Percentiles rank a stretch among this genome's conserved stretches.
Evolutionary conservation across 2,329 filamentous ascomycete species (phyloP).

Genomic region (Penicillium sp.): DNA sequence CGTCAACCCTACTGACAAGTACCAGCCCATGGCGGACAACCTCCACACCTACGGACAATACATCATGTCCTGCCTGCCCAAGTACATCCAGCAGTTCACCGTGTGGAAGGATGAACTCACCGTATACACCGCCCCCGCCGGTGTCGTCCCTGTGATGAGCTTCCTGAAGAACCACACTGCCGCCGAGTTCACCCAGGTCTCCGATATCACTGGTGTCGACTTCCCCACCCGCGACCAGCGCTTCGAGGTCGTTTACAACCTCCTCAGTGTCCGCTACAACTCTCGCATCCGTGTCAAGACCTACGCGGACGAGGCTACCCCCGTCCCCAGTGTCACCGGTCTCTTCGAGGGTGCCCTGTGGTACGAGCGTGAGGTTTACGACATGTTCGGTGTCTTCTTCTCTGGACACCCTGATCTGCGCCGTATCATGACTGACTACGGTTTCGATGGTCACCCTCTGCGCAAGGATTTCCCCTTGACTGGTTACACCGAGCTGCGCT

Average conservation of each 20-base stretch:
- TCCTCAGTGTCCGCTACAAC: constrained; percentile 95
- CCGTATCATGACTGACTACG: constrained; percentile 99
- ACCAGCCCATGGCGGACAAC: constrained; percentile 79
- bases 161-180: constrained; percentile 98
- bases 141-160: constrained; percentile 85
- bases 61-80: constrained; percentile 93
- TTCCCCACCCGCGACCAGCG: constrained; percentile 94
- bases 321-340: constrained; percentile 82
- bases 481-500: constrained; percentile 96
- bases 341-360: constrained; percentile 96
- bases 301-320: constrained; percentile 93
- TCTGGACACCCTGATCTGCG: constrained; percentile 90
- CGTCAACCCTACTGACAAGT: constrained; percentile 92
- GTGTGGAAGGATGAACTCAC: constrained; percentile 99
- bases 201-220: constrained; percentile 90
- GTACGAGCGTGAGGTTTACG: constrained; percentile 98
- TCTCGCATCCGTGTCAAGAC: constrained; percentile 97
- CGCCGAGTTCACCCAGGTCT: constrained; percentile 92
- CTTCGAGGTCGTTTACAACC: constrained; percentile 97
- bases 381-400: constrained; percentile 97
- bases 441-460: constrained; percentile 95
- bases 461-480: constrained; percentile 98
- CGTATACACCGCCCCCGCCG: constrained; percentile 86
- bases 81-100: constrained; percentile 98
- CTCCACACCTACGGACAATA: constrained; percentile 96